Evolutionary conservation across 2,329 filamentous ascomycete species (phyloP), one percentile per base, ranked within the genome.

Genomic region (Aspergillus novoparasiticus): DNA sequence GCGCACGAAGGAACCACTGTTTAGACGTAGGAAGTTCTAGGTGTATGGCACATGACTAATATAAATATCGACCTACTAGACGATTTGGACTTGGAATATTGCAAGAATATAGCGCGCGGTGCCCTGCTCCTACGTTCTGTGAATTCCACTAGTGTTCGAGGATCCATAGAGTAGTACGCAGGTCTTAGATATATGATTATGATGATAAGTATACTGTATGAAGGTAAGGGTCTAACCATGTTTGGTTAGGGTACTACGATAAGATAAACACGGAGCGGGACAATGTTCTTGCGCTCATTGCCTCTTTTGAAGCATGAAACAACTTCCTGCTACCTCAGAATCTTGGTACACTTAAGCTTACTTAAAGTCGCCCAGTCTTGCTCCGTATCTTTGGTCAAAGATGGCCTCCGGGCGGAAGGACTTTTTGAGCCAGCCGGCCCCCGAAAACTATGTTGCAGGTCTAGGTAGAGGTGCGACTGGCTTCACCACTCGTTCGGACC

Each of bases 381-480:
- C 19, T 12, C 28, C 19, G 11, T 21, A 32, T 32, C 16, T 58
- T 61, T 64, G 63, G 60, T 65, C 72, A 79, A 79, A 48, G 8
- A 89, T 89, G 87, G 85, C 86, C 62, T 77, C 75, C 59, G 85
- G 85, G 64, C 84, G 86, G 72, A 90, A 93, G 82, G 93, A 97
- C 80, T 98, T 98, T 74, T 81, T 98, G 64, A 94, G 86, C 80
- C 93, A 96, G 79, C 89, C 90, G 66, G 90, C 91, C 60, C 91
- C 91, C 14, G 91, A 93, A 72, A 94, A 94, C 79, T 94, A 94
- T 75, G 94, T 99, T 67, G 95, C 95, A 68, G 95, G 95, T 86
- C 89, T 99, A 67, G 95, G 95, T 80, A 91, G 96, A 85, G 95
- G 95, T 81, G 96, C 96, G 26, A 99, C 95, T 9, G 95, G 96